Base-by-base conservation (phyloP, 2,329 filamentous ascomycete genomes). In the Stachybotrys elegans region DNA sequence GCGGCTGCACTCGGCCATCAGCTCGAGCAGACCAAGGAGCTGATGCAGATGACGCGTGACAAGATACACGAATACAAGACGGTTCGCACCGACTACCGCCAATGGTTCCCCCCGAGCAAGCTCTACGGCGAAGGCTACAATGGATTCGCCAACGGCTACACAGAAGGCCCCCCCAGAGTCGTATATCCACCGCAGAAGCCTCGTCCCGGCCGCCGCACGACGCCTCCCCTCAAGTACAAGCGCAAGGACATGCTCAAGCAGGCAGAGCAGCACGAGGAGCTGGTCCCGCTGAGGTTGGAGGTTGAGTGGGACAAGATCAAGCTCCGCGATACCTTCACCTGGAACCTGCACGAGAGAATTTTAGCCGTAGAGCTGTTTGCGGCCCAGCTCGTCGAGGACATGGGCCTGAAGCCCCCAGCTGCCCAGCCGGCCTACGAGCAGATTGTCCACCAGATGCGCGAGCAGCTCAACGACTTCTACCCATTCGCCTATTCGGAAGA, bases 281-380 rank as follows among this genome's bases (percentile, higher is more conserved):
- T 98, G 43, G 88, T 97, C 1, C 93, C 93, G 3, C 79, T 98
- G 52, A 81, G 93, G 39, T 70, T 98, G 43, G 93, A 98, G 57
- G 88, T 97, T 40, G 93, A 98, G 58, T 87, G 88, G 78, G 92
- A 97, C 53, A 95, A 95, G 70, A 81, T 97, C 56, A 93, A 93
- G 67, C 75, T 98, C 48, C 86, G 93, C 62, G 93, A 98, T 65
- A 97, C 93, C 1, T 96, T 98, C 55, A 97, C 93, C 4, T 98
- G 92, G 91, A 98, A 98, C 64, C 75, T 97, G 27, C 88, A 96
- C 68, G 93, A 98, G 62, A 84, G 91, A 46, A 77, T 93, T 12
- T 79, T 94, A 4, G 76, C 81, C 19, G 80, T 84, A 17, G 86
- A 95, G 45, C 66, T 93, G 11, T 97, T 97, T 62, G 88, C 91